Base-by-base conservation (phyloP, 768 basidiomycete species). In the Hydnum rufescens region DNA sequence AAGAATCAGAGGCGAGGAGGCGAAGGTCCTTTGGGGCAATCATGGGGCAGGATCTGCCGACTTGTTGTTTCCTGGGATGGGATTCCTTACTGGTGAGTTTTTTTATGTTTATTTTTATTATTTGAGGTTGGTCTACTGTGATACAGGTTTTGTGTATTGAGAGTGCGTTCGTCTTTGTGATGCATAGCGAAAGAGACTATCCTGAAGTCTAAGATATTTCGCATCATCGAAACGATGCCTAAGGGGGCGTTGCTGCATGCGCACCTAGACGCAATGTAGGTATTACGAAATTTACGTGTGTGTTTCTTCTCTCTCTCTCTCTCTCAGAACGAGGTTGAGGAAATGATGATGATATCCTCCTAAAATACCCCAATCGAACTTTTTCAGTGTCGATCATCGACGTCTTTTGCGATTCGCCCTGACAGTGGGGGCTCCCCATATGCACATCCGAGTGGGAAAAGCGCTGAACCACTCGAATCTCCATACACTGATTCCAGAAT, bases 231-330 rank as follows among this genome's bases (percentile, higher is more conserved):
- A 59, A 78, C 77, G 79, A 82, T 86, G 80, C 83, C 83, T 2
- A 86, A 85, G 64, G 84, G 83, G 36, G 80, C 72, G 1, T 68
- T 86, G 3, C 66, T 87, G 13, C 82, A 86, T 57, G 74, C 70
- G 0, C 83, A 86, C 60, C 66, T 86, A n/a, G 81, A 82, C 58
- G 77, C 80, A 4, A 55, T 46, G 54, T 55, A 36, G 53, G 43
- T 54, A 42, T 5, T 30, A 19, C 49, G 22, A 42, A 4, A 19
- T 3, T 32, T 51, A 31, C 34, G 18, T 13, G 22, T 13, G 13
- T 13, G 36, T 13, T 13, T 22, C 36, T 39, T 22, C 13, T 39
- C 36, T 39, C 13, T 39, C 22, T 13, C 36, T 39, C 36, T 13
- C 36, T 13, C 44, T 47, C 26, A 13, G 13, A 16, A 13, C 13